Conservation (phyloP, 768 basidiomycete species). For the Podaxis sp. region DNA sequence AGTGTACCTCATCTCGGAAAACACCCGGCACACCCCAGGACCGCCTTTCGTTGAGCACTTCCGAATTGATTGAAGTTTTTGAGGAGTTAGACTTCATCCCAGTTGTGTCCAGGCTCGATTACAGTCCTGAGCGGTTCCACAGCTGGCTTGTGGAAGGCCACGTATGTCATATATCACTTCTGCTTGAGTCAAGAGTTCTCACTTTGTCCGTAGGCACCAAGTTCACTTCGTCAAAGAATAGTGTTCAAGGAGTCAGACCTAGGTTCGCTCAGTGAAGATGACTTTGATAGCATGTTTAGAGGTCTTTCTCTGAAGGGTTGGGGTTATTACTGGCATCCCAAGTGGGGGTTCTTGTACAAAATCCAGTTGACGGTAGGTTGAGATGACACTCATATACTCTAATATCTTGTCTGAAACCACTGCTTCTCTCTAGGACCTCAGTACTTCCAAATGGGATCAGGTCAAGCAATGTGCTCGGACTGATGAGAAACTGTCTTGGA, state of each 20-base stretch:
- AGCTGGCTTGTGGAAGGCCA: neutral
- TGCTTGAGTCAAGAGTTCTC: neutral
- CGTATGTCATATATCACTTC: neutral
- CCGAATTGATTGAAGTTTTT: neutral
- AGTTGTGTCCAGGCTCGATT: neutral
- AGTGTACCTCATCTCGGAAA: neutral
- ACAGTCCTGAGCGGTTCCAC: neutral
- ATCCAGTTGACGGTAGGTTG: neutral
- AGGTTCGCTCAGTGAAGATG: neutral
- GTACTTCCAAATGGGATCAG: neutral
- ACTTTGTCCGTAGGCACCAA: neutral
- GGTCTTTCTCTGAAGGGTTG: neutral
- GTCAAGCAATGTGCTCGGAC: neutral
- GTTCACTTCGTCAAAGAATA: neutral
- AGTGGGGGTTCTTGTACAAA: neutral
- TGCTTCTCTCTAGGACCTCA: neutral
- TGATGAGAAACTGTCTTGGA: neutral
- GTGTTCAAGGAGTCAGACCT: neutral
- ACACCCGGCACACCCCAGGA: neutral
- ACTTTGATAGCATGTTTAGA: neutral
- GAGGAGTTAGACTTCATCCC: neutral
- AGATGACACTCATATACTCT: too few species aligned
- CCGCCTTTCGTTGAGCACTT: neutral
- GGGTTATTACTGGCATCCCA: neutral
- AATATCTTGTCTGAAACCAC: neutral